Evolutionary conservation across 176 grass and related monocot species (phyloP).

Genomic region (Oryza meridionalis): DNA sequence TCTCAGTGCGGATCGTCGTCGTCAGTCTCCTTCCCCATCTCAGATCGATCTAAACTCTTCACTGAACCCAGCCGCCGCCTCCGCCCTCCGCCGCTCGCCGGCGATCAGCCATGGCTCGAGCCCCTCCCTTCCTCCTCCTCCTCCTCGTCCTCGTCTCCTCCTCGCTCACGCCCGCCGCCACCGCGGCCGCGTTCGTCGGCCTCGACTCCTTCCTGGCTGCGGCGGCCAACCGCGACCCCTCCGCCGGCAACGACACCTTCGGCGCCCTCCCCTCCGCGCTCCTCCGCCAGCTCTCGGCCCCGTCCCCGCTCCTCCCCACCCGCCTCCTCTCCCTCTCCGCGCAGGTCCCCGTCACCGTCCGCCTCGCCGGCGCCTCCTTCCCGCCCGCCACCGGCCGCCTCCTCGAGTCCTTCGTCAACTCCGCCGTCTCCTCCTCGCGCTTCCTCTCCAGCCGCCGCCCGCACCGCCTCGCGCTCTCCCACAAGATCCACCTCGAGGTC

Average conservation of each 20-base stretch:
- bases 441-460: conserved; percentile 56
- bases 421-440: conserved; percentile 54
- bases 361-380: conserved; percentile 64
- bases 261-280: conserved; percentile 44
- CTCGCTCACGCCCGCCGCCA: neutral
- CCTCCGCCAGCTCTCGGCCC: conserved; percentile 39
- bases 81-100: neutral
- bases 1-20: neutral
- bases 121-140: conserved; percentile 13
- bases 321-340: conserved; percentile 58
- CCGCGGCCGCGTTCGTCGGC: conserved; percentile 34
- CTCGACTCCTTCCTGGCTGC: conserved; percentile 66
- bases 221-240: conserved; percentile 43
- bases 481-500: conserved; percentile 52
- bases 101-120: conserved; percentile 3
- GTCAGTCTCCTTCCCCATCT: conserved; percentile 8
- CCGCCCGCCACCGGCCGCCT: conserved; percentile 39
- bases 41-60: conserved; percentile 41
- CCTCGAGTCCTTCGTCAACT: conserved; percentile 44
- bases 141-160: conserved; percentile 16
- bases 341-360: conserved; percentile 57
- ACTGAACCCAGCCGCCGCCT: conserved; percentile 6
- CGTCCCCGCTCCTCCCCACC: conserved; percentile 28
- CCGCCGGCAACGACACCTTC: conserved; percentile 65
- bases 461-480: conserved; percentile 59